phyloP scores from a whole-genome alignment of 139 green algal species.

The Desmodesmus armatus region DNA sequence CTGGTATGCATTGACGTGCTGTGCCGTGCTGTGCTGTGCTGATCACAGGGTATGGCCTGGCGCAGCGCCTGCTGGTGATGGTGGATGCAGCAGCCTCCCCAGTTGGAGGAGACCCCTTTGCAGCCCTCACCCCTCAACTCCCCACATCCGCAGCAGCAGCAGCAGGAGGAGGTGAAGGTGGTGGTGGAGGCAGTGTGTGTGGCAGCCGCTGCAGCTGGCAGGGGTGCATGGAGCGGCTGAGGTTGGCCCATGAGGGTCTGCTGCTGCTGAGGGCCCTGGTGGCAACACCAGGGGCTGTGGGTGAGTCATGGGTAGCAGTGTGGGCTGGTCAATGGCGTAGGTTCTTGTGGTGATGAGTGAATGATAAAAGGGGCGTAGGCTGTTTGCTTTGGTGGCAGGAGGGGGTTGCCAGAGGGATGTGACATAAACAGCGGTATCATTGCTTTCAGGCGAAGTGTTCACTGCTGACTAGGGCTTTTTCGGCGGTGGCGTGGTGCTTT shows the following conservation, averaged over 20 bases:
- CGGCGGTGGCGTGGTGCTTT: background rate
- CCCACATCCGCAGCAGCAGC: background rate
- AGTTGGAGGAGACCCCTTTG: constrained; percentile 26
- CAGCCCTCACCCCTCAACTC: background rate
- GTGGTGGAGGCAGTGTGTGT: background rate
- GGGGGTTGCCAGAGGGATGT: background rate
- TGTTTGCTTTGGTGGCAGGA: background rate
- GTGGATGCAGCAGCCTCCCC: constrained; percentile 11
- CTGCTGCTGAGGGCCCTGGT: constrained; percentile 38
- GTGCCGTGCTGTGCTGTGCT: background rate
- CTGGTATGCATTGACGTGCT: background rate
- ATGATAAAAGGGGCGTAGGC: background rate
- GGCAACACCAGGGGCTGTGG: background rate
- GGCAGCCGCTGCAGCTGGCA: background rate
- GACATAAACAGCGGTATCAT: background rate
- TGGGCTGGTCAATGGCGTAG: background rate
- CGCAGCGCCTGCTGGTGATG: constrained; percentile 21
- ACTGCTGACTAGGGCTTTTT: no score
- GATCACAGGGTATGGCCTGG: constrained; percentile 10
- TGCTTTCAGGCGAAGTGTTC: background rate
- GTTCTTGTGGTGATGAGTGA: background rate
- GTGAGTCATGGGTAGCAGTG: background rate
- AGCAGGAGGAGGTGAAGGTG: background rate
- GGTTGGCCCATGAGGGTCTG: constrained; percentile 23
- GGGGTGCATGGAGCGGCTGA: constrained; percentile 20